Conservation (phyloP, 2,329 filamentous ascomycete genomes). For the Pestalotiopsis sp. region DNA sequence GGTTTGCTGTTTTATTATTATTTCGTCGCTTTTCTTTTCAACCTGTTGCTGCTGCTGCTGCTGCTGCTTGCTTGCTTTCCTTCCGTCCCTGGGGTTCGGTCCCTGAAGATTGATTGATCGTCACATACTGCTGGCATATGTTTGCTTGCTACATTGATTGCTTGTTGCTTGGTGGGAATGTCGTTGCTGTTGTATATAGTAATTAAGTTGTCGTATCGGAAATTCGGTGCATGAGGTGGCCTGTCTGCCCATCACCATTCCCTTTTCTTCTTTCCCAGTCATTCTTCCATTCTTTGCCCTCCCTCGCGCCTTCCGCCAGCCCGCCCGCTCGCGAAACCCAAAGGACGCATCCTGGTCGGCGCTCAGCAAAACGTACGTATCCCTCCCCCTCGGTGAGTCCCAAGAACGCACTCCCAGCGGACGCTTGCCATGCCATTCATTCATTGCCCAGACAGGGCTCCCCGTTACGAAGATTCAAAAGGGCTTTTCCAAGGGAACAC, state of each 20-base stretch:
- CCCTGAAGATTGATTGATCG: not conserved
- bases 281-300: not conserved
- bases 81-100: too few species aligned
- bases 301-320: conserved; percentile 7
- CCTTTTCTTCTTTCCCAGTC: not conserved
- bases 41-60: not conserved
- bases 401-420: not conserved
- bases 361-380: conserved; percentile 3
- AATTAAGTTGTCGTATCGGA: not conserved
- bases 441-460: not conserved
- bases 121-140: not conserved
- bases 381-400: not conserved
- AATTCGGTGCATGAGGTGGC: not conserved
- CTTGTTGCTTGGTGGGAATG: not conserved
- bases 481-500: not conserved
- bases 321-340: conserved; percentile 1
- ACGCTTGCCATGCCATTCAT: not conserved
- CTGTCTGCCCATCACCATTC: not conserved
- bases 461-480: not conserved
- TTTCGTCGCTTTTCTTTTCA: not conserved
- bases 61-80: not conserved
- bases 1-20: not conserved
- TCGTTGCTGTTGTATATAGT: not conserved
- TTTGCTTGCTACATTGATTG: not conserved
- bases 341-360: conserved; percentile 1